Evolutionary conservation across 768 basidiomycete genomes (phyloP).

Genomic region (Lentinula boryana): DNA sequence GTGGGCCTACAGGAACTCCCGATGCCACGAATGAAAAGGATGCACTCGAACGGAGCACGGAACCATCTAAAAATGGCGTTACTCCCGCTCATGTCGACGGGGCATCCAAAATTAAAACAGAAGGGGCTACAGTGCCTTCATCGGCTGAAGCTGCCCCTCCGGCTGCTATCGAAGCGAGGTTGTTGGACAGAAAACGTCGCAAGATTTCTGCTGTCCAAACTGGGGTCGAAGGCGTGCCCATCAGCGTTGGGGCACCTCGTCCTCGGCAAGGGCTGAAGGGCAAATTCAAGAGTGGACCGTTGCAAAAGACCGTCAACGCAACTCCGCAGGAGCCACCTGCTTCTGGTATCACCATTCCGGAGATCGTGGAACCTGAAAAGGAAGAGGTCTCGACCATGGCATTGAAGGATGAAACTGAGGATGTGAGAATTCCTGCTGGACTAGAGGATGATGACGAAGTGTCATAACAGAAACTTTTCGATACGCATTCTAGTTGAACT

Average conservation of each 20-base stretch:
- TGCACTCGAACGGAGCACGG: neutral
- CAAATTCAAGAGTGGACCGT: constrained; percentile 5
- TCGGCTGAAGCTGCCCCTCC: neutral
- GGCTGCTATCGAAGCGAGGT: constrained; percentile 1
- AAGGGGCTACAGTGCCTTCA: neutral
- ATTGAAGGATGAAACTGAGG: neutral
- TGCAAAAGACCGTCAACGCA: neutral
- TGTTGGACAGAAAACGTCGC: constrained; percentile 2
- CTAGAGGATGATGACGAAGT: neutral
- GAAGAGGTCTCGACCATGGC: neutral
- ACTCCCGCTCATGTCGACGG: neutral
- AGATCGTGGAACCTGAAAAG: neutral
- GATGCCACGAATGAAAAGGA: neutral
- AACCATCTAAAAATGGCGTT: neutral
- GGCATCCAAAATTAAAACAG: neutral
- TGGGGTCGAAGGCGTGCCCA: neutral
- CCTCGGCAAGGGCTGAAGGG: constrained; percentile 1
- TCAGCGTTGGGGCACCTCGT: neutral
- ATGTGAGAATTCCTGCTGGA: neutral
- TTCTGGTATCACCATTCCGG: neutral
- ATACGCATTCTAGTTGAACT: neutral
- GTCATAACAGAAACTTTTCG: neutral
- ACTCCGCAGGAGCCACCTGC: neutral
- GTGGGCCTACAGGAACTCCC: constrained; percentile 8
- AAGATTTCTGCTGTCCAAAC: neutral